phyloP scores from a whole-genome alignment of 495 filamentous ascomycete species.

The Aspergillus conjunctus region DNA sequence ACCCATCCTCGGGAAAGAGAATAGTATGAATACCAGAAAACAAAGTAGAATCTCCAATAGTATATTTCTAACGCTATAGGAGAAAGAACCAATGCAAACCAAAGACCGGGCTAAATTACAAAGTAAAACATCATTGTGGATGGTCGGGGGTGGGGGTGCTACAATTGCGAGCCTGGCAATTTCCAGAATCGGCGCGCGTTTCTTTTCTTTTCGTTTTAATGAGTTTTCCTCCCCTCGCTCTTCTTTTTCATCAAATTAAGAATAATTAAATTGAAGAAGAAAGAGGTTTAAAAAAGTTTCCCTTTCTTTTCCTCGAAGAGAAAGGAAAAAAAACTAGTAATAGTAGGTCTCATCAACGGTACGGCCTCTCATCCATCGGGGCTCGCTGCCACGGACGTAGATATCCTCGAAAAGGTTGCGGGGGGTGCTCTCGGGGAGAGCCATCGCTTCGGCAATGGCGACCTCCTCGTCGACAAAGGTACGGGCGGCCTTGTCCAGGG shows the following conservation, averaged over 20 bases:
- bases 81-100: slow-evolving; percentile 27
- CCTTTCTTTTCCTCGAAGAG: slow-evolving; percentile 4
- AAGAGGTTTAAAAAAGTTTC: slow-evolving; percentile 4
- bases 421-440: slow-evolving; percentile 69
- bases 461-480: slow-evolving; percentile 86
- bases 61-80: slow-evolving; percentile 25
- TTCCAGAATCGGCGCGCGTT: not conserved
- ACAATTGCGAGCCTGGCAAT: slow-evolving; percentile 19
- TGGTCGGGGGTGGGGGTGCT: slow-evolving; percentile 23
- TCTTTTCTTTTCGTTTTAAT: slow-evolving; percentile 5
- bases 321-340: slow-evolving; percentile 52
- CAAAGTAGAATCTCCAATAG: slow-evolving; percentile 23
- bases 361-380: slow-evolving; percentile 84
- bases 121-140: slow-evolving; percentile 26
- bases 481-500: slow-evolving; percentile 89
- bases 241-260: not conserved
- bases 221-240: not conserved
- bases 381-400: slow-evolving; percentile 90
- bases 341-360: slow-evolving; percentile 94
- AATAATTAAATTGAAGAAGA: not conserved
- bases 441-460: slow-evolving; percentile 83
- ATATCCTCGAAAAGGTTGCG: slow-evolving; percentile 95
- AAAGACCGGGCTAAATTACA: slow-evolving; percentile 39
- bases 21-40: not conserved
- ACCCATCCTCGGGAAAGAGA: not conserved